Base-by-base conservation (phyloP, 1,139 yeast species). In the Suhomyces anneliseae region DNA sequence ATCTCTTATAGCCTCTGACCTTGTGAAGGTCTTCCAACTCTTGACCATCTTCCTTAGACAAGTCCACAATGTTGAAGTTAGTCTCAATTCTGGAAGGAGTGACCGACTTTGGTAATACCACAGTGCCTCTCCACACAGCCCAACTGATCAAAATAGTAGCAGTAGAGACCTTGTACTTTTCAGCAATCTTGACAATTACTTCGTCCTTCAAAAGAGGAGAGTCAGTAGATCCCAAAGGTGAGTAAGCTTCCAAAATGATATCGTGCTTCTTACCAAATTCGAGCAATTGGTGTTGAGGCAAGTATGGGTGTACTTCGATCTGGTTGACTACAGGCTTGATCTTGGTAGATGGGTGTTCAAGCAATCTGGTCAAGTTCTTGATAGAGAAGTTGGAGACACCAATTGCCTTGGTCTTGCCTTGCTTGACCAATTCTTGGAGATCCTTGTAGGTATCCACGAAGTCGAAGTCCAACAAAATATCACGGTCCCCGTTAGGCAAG, bases 31-130 rank as follows among this genome's bases (percentile, higher is more conserved):
- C 45, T 36, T 54, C 48, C 34, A 60, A 50, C 31, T 46, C 44
- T 31, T 49, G 44, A 26, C 55, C 58, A 26, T 60, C 63, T 27
- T 54, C 57, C 8, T 51, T 49, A 12, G 47, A 42, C 50, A 61
- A 53, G 8, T 44, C 38, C 11, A 54, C 50, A 6, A 55, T 44
- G 35, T 51, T 34, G 43, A 59, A 50, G 51, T 61, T 61, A 40
- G 54, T 44, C 15, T 47, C 47, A 34, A 61, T 52, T 44, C 65
- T 51, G 11, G 53, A 38, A 1, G 53, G 51, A 5, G 54, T 58
- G 7, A 54, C 57, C 12, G 60, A 54, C 50, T 60, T 61, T 12
- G 64, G 64, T 47, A 60, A 54, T 6, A 59, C 65, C n/a, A 58
- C 55, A 8, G 60, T 56, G 12, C 60, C 61, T 45, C 64, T 54